phyloP scores from a whole-genome alignment of 2,329 filamentous ascomycete genomes.

The Calonectria ilicicola region DNA sequence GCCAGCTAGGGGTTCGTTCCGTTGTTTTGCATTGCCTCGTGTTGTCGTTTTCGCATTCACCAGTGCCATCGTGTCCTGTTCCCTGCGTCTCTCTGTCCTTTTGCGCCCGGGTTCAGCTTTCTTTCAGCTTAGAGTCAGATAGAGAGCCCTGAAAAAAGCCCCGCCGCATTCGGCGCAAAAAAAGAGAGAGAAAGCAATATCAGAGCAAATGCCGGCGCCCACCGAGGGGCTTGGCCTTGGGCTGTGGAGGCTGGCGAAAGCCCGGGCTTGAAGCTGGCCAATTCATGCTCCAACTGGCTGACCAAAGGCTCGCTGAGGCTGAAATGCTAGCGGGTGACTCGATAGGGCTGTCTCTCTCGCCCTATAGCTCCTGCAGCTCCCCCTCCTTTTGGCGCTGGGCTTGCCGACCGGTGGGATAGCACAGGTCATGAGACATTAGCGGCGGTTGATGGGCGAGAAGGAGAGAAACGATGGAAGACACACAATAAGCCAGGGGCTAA shows the following conservation, averaged over 20 bases:
- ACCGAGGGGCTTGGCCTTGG: not conserved
- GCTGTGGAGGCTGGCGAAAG: not conserved
- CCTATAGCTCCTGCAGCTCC: not conserved
- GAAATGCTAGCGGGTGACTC: not conserved
- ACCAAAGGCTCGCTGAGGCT: not conserved
- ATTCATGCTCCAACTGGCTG: not conserved
- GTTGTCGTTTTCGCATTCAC: not conserved
- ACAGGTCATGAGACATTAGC: not conserved
- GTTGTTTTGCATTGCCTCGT: not conserved
- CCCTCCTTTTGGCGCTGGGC: not conserved
- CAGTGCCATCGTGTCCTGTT: not conserved
- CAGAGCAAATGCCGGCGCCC: not conserved
- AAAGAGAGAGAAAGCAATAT: not conserved
- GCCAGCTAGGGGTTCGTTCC: not conserved
- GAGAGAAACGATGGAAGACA: not conserved
- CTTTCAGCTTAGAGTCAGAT: not conserved
- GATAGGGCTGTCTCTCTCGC: not conserved
- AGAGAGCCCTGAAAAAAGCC: slow-evolving; percentile 19
- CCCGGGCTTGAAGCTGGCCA: slow-evolving; percentile 17
- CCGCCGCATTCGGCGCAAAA: not conserved
- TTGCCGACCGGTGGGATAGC: not conserved
- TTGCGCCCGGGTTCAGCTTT: not conserved
- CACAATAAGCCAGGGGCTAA: not conserved
- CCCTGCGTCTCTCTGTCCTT: not conserved
- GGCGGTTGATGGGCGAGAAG: not conserved